Conservation (phyloP, 2,329 filamentous ascomycete species). For the Fusarium fracticaudum region DNA sequence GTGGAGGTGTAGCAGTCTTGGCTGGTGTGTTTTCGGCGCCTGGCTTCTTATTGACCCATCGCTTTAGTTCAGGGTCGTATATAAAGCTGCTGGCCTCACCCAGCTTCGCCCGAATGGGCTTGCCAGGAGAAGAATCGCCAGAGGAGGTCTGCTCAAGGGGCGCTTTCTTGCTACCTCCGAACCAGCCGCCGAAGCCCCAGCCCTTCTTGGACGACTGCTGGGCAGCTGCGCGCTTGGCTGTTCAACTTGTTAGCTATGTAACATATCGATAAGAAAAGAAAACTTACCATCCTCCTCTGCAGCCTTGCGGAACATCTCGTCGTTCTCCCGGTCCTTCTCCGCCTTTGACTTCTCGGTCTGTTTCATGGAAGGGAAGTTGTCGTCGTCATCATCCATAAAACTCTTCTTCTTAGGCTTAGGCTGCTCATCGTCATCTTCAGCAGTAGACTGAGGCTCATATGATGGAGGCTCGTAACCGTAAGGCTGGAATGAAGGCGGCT, state of each 20-base stretch:
- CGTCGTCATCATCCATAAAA: constrained; percentile 85
- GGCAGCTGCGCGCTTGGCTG: constrained; percentile 69
- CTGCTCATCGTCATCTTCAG: constrained; percentile 56
- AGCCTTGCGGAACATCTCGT: constrained; percentile 85
- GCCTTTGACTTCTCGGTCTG: constrained; percentile 68
- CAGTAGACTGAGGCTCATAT: constrained; percentile 60
- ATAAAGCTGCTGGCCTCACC: constrained; percentile 94
- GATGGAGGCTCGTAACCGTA: constrained; percentile 67
- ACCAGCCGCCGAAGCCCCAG: constrained; percentile 89
- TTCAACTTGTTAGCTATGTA: constrained; percentile 21
- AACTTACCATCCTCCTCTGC: constrained; percentile 77
- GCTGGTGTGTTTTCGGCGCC: constrained; percentile 69
- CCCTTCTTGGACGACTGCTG: constrained; percentile 66
- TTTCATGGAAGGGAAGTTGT: constrained; percentile 66
- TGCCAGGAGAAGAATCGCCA: constrained; percentile 59
- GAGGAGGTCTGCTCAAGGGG: constrained; percentile 34
- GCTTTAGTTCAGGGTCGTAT: constrained; percentile 94
- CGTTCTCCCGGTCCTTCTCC: constrained; percentile 80
- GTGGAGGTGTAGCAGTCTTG: constrained; percentile 78
- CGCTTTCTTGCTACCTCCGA: constrained; percentile 74
- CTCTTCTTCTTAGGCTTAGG: constrained; percentile 77
- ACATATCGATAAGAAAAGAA: neutral
- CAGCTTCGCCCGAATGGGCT: constrained; percentile 89
- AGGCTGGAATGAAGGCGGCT: constrained; percentile 70
- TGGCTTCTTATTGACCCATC: constrained; percentile 97